phyloP scores from a whole-genome alignment of 2,329 filamentous ascomycete genomes.

The Paecilomyces niveus region DNA sequence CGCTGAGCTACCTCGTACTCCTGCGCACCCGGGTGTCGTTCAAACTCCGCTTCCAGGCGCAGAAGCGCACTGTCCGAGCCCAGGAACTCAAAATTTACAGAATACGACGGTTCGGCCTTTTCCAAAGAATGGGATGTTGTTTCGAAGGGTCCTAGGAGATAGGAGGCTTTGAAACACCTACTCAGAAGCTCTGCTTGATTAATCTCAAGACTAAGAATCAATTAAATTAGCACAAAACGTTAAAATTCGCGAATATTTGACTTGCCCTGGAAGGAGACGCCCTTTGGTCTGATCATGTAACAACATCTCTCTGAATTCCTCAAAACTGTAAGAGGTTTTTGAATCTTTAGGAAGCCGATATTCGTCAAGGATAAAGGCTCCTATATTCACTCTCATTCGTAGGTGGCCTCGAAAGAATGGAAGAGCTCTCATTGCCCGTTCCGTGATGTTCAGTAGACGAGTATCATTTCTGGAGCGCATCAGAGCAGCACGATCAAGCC shows the following conservation, averaged over 20 bases:
- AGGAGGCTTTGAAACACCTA: constrained; percentile 19
- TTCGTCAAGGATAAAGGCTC: constrained; percentile 31
- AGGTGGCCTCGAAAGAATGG: constrained; percentile 26
- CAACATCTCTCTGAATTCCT: constrained; percentile 37
- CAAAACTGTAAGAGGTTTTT: constrained; percentile 21
- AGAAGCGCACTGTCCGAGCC: constrained; percentile 21
- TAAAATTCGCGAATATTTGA: background rate
- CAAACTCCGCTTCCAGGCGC: constrained; percentile 32
- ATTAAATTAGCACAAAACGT: background rate
- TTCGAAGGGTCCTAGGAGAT: constrained; percentile 22
- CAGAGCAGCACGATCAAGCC: constrained; percentile 12
- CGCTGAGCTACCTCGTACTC: constrained; percentile 27
- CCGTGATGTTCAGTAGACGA: constrained; percentile 22
- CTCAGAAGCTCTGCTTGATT: constrained; percentile 19
- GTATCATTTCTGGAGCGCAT: constrained; percentile 23
- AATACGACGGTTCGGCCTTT: constrained; percentile 24
- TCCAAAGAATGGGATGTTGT: constrained; percentile 13
- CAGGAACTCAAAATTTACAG: constrained; percentile 36
- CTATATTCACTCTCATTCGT: constrained; percentile 37
- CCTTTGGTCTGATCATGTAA: constrained; percentile 28
- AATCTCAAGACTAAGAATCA: constrained; percentile 15
- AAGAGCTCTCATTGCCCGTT: constrained; percentile 23
- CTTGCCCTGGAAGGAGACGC: constrained; percentile 31
- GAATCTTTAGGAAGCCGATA: constrained; percentile 23
- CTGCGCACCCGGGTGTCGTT: constrained; percentile 17